Conservation (phyloP, 257 asterid species). For the Parsonsia alboflavescens region DNA sequence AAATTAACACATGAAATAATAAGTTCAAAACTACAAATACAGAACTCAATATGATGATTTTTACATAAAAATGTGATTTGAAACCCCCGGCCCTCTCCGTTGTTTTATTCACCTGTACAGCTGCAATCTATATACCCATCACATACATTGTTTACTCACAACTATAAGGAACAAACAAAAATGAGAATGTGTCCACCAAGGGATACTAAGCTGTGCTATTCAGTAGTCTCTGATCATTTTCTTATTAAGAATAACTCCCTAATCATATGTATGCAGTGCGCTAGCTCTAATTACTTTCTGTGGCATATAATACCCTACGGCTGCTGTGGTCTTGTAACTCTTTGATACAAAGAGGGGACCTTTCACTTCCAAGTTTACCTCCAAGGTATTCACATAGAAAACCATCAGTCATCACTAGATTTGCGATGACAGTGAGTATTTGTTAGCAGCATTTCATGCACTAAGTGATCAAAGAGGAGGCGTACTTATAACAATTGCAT, state of each 20-base stretch:
- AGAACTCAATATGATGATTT: neutral
- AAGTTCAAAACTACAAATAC: neutral
- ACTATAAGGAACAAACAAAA: conserved; percentile 2
- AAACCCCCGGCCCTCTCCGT: neutral
- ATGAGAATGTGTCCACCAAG: neutral
- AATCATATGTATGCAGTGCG: neutral
- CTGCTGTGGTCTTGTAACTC: neutral
- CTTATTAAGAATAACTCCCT: neutral
- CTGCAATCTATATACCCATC: conserved; percentile 7
- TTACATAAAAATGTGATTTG: neutral
- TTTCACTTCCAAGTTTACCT: neutral
- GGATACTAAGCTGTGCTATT: neutral
- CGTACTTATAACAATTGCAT: neutral
- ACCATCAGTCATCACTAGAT: conserved; percentile 1
- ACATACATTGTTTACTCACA: neutral
- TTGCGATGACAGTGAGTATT: neutral
- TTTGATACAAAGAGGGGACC: neutral
- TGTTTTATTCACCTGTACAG: conserved; percentile 25
- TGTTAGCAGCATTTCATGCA: neutral
- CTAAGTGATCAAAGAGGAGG: neutral
- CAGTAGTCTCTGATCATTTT: neutral
- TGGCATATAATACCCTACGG: neutral
- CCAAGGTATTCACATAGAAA: neutral
- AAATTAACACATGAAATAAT: neutral
- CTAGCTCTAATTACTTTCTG: neutral